These are phyloP conservation scores for Dionaea muscipula DNA, from an alignment of 179 eudicot species.

Conservation along the genomic window DNA sequence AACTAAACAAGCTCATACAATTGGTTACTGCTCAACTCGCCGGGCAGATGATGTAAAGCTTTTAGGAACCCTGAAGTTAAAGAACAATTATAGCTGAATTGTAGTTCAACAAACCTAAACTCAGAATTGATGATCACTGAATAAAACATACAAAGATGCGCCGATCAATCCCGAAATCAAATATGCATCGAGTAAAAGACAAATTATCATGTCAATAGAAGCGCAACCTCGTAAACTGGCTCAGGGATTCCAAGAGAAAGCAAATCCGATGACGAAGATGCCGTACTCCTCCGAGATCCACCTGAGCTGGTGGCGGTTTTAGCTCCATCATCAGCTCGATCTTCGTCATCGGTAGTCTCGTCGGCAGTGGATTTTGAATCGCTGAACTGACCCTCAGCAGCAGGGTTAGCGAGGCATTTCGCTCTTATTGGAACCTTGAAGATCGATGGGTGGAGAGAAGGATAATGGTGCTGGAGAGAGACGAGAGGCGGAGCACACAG, in stretches of 20 bases:
- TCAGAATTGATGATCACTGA: too few relatives aligned
- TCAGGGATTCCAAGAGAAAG: constrained; percentile 73
- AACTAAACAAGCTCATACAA: too few relatives aligned
- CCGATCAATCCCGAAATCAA: too few relatives aligned
- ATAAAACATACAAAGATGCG: too few relatives aligned
- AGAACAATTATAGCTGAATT: too few relatives aligned
- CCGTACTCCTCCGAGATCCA: constrained; percentile 2
- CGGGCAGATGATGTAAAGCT: too few relatives aligned
- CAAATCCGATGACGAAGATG: constrained; percentile 23
- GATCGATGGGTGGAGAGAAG: constrained; percentile 9
- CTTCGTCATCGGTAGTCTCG: constrained; percentile 14
- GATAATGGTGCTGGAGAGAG: constrained; percentile 7
- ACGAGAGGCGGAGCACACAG: constrained; percentile 10
- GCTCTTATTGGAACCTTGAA: constrained; percentile 4
- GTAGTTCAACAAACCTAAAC: too few relatives aligned
- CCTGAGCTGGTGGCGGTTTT: not conserved
- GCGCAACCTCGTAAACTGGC: constrained; percentile 87
- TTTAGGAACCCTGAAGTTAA: too few relatives aligned
- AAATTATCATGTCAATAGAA: too few relatives aligned
- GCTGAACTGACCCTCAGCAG: constrained; percentile 19
- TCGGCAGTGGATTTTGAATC: constrained; percentile 10
- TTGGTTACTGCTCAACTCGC: too few relatives aligned
- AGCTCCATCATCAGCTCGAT: constrained; percentile 6
- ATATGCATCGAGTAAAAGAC: too few relatives aligned
- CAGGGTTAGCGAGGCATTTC: constrained; percentile 17